Conservation (phyloP, 257 asterid genomes). For the Solanum chiquidenum region DNA sequence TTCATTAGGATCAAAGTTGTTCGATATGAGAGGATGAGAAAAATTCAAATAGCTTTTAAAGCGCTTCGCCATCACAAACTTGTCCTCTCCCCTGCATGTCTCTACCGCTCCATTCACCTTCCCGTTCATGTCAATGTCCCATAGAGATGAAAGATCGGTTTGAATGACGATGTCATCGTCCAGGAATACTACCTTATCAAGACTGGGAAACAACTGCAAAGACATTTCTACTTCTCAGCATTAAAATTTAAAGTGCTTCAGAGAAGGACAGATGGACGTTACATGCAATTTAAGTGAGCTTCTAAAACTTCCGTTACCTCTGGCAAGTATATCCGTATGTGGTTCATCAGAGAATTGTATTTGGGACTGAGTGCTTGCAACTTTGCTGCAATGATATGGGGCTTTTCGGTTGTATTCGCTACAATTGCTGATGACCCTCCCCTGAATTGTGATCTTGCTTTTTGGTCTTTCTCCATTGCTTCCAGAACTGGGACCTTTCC, state of each 20-base stretch:
- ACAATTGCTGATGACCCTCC: slow-evolving; percentile 93
- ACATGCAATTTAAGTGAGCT: not conserved
- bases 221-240: not conserved
- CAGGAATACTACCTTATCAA: slow-evolving; percentile 72
- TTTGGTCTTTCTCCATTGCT: slow-evolving; percentile 96
- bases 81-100: slow-evolving; percentile 82
- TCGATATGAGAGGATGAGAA: slow-evolving; percentile 77
- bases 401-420: slow-evolving; percentile 71
- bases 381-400: slow-evolving; percentile 75
- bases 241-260: not conserved
- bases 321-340: slow-evolving; percentile 83
- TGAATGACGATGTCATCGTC: slow-evolving; percentile 93
- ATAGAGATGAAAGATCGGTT: slow-evolving; percentile 83
- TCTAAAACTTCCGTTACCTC: slow-evolving; percentile 33
- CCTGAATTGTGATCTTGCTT: slow-evolving; percentile 66
- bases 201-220: slow-evolving; percentile 88
- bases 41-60: slow-evolving; percentile 82
- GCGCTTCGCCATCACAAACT: slow-evolving; percentile 79
- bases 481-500: slow-evolving; percentile 90
- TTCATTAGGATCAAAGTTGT: slow-evolving; percentile 61
- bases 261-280: not conserved
- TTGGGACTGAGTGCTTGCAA: slow-evolving; percentile 94
- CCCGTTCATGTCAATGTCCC: slow-evolving; percentile 89
- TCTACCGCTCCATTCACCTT: slow-evolving; percentile 98
- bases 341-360: slow-evolving; percentile 87